Evolutionary conservation across 1,284 basidiomycete species (phyloP), one percentile per base, ranked within the genome.

Genomic region (Ustilago esculenta): DNA sequence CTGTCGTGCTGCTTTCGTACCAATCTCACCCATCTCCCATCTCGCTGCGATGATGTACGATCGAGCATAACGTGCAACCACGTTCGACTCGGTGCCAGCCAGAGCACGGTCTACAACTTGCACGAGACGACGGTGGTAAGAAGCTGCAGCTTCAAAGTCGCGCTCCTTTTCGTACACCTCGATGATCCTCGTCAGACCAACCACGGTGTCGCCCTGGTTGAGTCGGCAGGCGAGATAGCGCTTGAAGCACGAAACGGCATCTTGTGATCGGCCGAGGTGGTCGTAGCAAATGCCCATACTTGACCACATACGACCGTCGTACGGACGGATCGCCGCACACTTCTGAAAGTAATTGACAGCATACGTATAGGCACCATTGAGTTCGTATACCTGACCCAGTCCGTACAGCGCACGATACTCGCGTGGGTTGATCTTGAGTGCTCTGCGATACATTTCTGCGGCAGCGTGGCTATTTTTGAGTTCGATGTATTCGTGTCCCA

Each of bases 391-490:
- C 81, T 98, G 95, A 1, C 94, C 96, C 43, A 99, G 88, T 20
- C 96, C 96, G 83, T 96, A 97, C 95, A 96, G 98, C 8, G 95
- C 94, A 57, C 96, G 85, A 80, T 97, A 97, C 46, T 79, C 77
- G 82, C 97, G 96, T 46, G 92, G 87, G 77, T 96, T 96, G 69
- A 96, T 90, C 80, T 97, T 95, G 60, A 98, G 89, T 52, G 95
- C 96, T 78, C 93, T 87, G 43, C 96, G 87, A 83, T 98, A 99
- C 24, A 94, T 92, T 83, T 98, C 96, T 52, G 98, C 95, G 1
- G 96, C 96, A 2, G 96, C 95, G 85, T 98, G 94, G 15, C 92
- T 92, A 83, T 99, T 98, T 84, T 98, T 98, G 87, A 98, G 89
- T 84, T 98, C 96, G 51, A 98, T 90, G 79, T 93, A 98, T 82